Conservation (phyloP, 192 early-diverging fungal genomes). For the Backusella mclennaniae region DNA sequence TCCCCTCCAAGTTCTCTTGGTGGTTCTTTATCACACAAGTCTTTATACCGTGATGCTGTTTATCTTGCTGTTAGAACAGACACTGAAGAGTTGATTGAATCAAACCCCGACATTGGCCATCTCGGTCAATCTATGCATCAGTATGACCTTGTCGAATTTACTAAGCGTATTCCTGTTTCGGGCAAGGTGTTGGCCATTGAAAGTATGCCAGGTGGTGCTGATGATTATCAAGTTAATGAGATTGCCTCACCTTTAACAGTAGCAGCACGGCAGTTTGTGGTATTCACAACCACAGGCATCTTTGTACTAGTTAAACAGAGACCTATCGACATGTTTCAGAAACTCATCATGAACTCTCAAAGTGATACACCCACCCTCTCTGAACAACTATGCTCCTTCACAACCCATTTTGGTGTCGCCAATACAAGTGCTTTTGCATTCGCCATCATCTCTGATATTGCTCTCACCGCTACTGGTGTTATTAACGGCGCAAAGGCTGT, state of each 20-base stretch:
- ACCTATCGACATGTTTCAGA: slow-evolving; percentile 72
- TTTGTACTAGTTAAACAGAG: slow-evolving; percentile 67
- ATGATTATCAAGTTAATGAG: slow-evolving; percentile 54
- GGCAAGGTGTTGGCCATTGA: slow-evolving; percentile 85
- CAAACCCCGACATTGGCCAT: slow-evolving; percentile 63
- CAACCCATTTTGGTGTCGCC: not conserved
- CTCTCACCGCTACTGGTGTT: not conserved
- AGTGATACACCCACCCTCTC: not conserved
- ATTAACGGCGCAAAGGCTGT: not conserved
- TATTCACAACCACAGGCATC: slow-evolving; percentile 78
- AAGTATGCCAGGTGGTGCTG: slow-evolving; percentile 41
- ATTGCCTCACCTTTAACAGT: slow-evolving; percentile 56
- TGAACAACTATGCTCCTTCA: not conserved
- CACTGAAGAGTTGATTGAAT: not conserved
- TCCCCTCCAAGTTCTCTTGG: slow-evolving; percentile 44
- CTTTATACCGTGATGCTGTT: slow-evolving; percentile 68
- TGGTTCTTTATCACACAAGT: slow-evolving; percentile 14
- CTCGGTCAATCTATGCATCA: slow-evolving; percentile 34
- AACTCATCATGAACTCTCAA: slow-evolving; percentile 42
- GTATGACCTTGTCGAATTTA: slow-evolving; percentile 43
- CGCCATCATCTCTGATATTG: not conserved
- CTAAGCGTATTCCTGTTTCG: slow-evolving; percentile 53
- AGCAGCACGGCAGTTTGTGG: slow-evolving; percentile 62
- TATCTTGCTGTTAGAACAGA: slow-evolving; percentile 44
- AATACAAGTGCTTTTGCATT: not conserved